Percentiles rank a stretch among this genome's conserved stretches.
These are phyloP conservation scores for Mycosphaerelloides madeirae DNA, from an alignment of 2,329 filamentous ascomycete species.

Conservation along the genomic window DNA sequence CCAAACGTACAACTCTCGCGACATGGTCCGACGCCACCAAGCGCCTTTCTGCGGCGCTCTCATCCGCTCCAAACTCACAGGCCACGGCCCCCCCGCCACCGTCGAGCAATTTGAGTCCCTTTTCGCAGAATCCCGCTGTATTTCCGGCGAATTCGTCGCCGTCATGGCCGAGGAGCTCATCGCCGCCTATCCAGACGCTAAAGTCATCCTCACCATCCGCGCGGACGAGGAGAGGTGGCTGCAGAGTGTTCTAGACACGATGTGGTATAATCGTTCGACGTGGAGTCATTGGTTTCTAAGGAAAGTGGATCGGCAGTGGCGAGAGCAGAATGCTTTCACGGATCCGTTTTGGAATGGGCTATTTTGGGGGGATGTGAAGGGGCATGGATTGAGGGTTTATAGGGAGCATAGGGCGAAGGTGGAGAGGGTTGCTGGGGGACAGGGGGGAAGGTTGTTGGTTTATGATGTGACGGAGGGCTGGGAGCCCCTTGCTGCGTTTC, in stretches of 20 bases:
- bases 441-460: slow-evolving; percentile 6
- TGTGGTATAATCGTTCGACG: slow-evolving; percentile 3
- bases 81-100: not conserved
- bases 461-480: slow-evolving; percentile 10
- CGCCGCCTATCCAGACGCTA: slow-evolving; percentile 61
- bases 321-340: not conserved
- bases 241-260: slow-evolving; percentile 1
- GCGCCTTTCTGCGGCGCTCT: not conserved
- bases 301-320: not conserved
- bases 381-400: slow-evolving; percentile 5
- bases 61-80: not conserved
- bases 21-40: slow-evolving; percentile 4
- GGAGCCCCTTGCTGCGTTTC: slow-evolving; percentile 11
- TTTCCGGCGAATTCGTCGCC: slow-evolving; percentile 5
- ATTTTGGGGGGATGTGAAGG: not conserved
- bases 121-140: not conserved
- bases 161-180: slow-evolving; percentile 30
- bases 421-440: slow-evolving; percentile 2
- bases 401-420: slow-evolving; percentile 5
- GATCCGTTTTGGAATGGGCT: not conserved
- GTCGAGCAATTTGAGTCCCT: slow-evolving; percentile 5
- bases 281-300: slow-evolving; percentile 4
- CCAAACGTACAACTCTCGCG: slow-evolving; percentile 3
- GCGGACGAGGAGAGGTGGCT: slow-evolving; percentile 35
- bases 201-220: slow-evolving; percentile 56